A percentile compares a stretch with the other conserved stretches of the same genome.
Conservation (phyloP, 441 rosid genomes). For the Metrosideros polymorpha region DNA sequence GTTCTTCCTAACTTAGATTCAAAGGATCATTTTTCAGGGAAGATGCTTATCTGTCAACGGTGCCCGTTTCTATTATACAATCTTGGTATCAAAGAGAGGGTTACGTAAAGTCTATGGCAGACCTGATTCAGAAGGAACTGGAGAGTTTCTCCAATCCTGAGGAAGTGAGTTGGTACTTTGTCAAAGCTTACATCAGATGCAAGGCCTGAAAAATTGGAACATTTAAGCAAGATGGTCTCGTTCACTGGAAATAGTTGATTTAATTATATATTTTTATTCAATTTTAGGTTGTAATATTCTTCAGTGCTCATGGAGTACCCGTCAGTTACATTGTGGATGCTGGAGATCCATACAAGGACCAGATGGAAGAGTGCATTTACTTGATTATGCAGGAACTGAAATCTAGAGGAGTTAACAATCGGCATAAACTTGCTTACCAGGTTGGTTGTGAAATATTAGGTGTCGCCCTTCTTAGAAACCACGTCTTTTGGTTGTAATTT, state of each 20-base stretch:
- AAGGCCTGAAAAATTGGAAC: neutral
- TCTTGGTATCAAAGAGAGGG: constrained; percentile 94
- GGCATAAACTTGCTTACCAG: constrained; percentile 86
- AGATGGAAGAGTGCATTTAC: constrained; percentile 89
- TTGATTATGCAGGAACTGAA: constrained; percentile 81
- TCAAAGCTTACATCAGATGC: neutral
- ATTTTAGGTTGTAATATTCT: constrained; percentile 75
- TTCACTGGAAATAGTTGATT: neutral
- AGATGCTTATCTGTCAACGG: constrained; percentile 60
- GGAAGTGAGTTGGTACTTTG: constrained; percentile 37
- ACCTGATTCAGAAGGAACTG: constrained; percentile 73
- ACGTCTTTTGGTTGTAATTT: neutral
- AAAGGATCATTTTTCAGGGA: constrained; percentile 35
- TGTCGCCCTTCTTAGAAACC: neutral
- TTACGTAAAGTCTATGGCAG: constrained; percentile 81
- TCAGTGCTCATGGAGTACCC: constrained; percentile 97
- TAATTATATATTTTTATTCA: neutral
- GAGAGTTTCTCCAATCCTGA: constrained; percentile 50
- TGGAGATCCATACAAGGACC: constrained; percentile 94
- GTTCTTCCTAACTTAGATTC: neutral
- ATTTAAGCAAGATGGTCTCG: neutral
- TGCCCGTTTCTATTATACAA: constrained; percentile 70
- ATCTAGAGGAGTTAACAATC: constrained; percentile 58
- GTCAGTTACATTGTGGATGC: constrained; percentile 81
- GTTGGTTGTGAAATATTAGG: constrained; percentile 20